These are phyloP conservation scores for Kwoniella shandongensis DNA, from an alignment of 768 basidiomycete species.

Conservation along the genomic window DNA sequence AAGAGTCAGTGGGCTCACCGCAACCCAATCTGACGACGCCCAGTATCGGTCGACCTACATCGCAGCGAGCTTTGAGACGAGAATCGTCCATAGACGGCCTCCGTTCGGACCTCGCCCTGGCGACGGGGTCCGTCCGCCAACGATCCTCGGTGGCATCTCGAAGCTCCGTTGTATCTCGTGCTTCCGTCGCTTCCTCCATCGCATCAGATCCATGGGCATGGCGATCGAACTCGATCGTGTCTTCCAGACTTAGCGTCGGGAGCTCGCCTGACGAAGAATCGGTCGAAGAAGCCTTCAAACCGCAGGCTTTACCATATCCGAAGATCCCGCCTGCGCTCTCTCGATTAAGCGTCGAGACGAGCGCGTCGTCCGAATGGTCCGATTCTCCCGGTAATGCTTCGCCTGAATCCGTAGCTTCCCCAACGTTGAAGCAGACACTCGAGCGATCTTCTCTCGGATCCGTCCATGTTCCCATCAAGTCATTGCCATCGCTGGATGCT, in stretches of 20 bases:
- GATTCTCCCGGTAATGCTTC: neutral
- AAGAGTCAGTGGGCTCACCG: neutral
- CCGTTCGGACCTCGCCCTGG: constrained; percentile 6
- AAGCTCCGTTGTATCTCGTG: too few relatives aligned
- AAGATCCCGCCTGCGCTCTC: constrained; percentile 11
- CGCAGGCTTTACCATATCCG: constrained; percentile 17
- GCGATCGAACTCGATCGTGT: neutral
- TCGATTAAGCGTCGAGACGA: constrained; percentile 12
- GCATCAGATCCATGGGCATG: constrained; percentile 17
- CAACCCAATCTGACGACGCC: neutral
- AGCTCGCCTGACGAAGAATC: neutral
- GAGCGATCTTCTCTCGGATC: constrained; percentile 4
- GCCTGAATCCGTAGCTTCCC: neutral
- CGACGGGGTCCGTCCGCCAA: constrained; percentile 1
- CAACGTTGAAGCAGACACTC: neutral
- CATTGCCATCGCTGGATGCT: constrained; percentile 15
- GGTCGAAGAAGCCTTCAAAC: constrained; percentile 9
- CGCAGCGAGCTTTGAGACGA: constrained; percentile 7
- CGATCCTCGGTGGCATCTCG: constrained; percentile 1
- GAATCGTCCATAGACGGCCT: constrained; percentile 21
- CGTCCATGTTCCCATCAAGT: constrained; percentile 1
- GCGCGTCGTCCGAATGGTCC: constrained; percentile 8
- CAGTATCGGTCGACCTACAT: neutral
- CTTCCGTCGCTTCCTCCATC: constrained; percentile 13
- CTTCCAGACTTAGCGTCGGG: neutral